phyloP scores from a whole-genome alignment of 164 flowering plant genomes.

The Macadamia integrifolia region DNA sequence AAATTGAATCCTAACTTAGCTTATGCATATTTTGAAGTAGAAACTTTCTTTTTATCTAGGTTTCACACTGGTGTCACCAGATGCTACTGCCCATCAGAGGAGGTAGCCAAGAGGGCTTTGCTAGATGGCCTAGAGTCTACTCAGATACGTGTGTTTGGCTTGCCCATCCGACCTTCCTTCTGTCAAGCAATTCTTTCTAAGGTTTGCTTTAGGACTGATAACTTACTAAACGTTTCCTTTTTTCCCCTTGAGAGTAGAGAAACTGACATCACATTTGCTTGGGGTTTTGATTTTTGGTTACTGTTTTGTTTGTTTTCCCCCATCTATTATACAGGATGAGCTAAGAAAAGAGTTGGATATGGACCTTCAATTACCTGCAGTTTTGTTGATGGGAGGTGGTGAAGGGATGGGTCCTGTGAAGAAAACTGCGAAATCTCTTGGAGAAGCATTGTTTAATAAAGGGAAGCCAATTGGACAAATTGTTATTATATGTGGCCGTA shows the following conservation, averaged over 20 bases:
- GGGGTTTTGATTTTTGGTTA: background rate
- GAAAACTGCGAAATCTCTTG: conserved; percentile 86
- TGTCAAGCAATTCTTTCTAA: conserved; percentile 63
- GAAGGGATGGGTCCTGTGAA: conserved; percentile 99
- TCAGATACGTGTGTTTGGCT: conserved; percentile 75
- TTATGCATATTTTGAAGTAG: background rate
- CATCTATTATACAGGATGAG: conserved; percentile 38
- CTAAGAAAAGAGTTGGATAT: conserved; percentile 72
- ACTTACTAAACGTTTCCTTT: background rate
- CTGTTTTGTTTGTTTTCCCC: background rate
- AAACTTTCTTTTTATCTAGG: conserved; percentile 34
- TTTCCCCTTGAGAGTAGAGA: background rate
- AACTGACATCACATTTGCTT: background rate
- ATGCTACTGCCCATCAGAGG: conserved; percentile 92
- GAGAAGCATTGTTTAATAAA: conserved; percentile 58
- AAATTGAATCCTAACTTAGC: background rate
- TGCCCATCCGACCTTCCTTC: conserved; percentile 90
- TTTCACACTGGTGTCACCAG: conserved; percentile 82
- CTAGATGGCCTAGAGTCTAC: conserved; percentile 67
- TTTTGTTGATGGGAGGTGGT: conserved; percentile 95
- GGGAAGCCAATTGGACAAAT: conserved; percentile 77
- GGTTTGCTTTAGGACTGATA: conserved; percentile 27
- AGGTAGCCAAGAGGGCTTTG: conserved; percentile 82
- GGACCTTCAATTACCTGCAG: conserved; percentile 83
- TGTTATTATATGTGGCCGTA: conserved; percentile 82